phyloP scores from a whole-genome alignment of 805 yeast species.

The Kockiozyma suomiensis region DNA sequence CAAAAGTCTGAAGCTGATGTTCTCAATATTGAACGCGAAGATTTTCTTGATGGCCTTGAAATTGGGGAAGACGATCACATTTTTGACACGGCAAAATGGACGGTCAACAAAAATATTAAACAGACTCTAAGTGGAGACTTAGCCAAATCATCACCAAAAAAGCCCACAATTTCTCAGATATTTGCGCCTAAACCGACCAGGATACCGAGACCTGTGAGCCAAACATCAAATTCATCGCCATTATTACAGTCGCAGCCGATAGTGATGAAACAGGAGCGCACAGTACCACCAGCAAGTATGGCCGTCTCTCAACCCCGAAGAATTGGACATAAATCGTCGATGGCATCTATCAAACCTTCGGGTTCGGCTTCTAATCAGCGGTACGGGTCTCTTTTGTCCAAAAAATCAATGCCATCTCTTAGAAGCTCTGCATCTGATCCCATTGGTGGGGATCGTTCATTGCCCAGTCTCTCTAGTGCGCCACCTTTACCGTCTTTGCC shows the following conservation, averaged over 20 bases:
- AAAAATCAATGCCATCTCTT: conserved; percentile 33
- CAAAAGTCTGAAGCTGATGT: background rate
- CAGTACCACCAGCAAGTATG: background rate
- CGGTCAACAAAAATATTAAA: conserved; percentile 21
- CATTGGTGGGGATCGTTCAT: background rate
- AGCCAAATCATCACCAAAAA: background rate
- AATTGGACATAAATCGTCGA: conserved; percentile 27
- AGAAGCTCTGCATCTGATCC: conserved; percentile 20
- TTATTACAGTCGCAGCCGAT: conserved; percentile 3
- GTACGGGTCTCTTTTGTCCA: conserved; percentile 22
- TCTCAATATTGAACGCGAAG: conserved; percentile 13
- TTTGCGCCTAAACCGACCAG: conserved; percentile 26
- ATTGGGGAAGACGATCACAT: conserved; percentile 28
- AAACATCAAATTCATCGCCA: conserved; percentile 7
- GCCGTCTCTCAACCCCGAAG: conserved; percentile 4
- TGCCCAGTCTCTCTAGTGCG: background rate
- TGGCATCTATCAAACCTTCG: conserved; percentile 20
- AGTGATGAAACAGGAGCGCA: background rate
- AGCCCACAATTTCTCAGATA: conserved; percentile 1
- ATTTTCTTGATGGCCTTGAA: conserved; percentile 31
- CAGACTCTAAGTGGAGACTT: background rate
- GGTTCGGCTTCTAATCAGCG: background rate
- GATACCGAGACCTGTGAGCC: conserved; percentile 32
- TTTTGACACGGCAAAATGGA: conserved; percentile 22
- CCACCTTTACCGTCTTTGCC: conserved; percentile 25